A percentile compares a stretch with the other conserved stretches of the same genome.
phyloP scores from a whole-genome alignment of 306 rosid genomes.

The Trichosanthes truncata region DNA sequence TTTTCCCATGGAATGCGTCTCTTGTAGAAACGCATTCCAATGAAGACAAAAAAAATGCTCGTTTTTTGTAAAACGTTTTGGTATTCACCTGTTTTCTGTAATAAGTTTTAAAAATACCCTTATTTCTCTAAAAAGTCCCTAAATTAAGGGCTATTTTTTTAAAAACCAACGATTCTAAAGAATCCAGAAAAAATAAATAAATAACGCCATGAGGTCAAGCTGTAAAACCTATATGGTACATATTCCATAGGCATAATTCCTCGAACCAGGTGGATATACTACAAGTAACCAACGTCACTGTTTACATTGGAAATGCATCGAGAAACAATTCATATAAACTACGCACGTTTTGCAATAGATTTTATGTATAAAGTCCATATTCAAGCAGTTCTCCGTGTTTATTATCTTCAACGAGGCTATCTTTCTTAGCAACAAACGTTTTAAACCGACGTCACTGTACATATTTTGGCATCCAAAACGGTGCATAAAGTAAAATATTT shows the following conservation, averaged over 20 bases:
- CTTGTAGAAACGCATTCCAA: too few relatives aligned
- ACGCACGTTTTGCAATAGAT: neutral
- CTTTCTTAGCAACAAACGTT: neutral
- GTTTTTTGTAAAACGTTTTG: too few relatives aligned
- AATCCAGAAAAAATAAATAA: neutral
- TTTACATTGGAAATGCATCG: neutral
- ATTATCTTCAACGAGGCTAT: neutral
- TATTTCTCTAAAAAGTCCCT: too few relatives aligned
- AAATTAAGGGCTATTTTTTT: too few relatives aligned
- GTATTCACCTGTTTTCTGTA: too few relatives aligned
- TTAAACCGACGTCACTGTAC: neutral
- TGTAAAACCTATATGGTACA: neutral
- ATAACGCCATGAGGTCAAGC: neutral
- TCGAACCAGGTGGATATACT: neutral
- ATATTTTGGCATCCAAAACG: neutral
- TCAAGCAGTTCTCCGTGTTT: neutral
- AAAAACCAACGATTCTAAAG: neutral
- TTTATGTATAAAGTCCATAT: neutral
- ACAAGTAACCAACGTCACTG: neutral
- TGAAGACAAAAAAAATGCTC: too few relatives aligned
- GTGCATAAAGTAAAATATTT: neutral
- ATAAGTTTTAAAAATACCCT: too few relatives aligned
- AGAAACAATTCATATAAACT: neutral
- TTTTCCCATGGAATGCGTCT: too few relatives aligned
- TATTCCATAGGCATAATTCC: neutral